Percentiles rank a stretch among this genome's conserved stretches.
These are phyloP conservation scores for Botrytis paeoniae DNA, from an alignment of 2,329 filamentous ascomycete species.

Conservation along the genomic window DNA sequence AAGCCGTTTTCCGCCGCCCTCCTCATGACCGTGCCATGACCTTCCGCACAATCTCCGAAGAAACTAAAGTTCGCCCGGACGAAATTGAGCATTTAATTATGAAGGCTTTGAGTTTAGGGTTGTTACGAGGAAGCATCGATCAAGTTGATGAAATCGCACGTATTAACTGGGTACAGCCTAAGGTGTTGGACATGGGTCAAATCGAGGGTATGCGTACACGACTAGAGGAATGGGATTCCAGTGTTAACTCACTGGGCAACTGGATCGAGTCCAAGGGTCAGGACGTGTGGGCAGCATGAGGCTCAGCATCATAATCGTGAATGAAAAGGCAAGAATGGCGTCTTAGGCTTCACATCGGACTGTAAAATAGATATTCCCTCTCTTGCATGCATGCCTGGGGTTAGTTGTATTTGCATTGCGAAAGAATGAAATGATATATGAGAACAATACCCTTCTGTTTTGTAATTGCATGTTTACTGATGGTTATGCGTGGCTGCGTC, in stretches of 20 bases:
- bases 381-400: constrained; percentile 4
- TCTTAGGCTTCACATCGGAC: constrained; percentile 29
- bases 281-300: constrained; percentile 88
- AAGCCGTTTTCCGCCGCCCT: constrained; percentile 92
- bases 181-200: constrained; percentile 93
- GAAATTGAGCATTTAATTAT: constrained; percentile 98
- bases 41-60: constrained; percentile 80
- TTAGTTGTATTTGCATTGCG: neutral
- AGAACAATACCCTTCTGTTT: constrained; percentile 2
- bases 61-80: constrained; percentile 86
- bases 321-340: constrained; percentile 26
- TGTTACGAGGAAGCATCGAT: constrained; percentile 89
- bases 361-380: constrained; percentile 35
- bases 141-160: constrained; percentile 91
- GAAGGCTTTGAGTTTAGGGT: constrained; percentile 94
- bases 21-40: constrained; percentile 95
- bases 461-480: neutral
- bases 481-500: neutral
- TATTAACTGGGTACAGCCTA: constrained; percentile 98
- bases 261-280: constrained; percentile 94
- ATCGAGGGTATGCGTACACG: constrained; percentile 88
- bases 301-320: constrained; percentile 17
- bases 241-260: constrained; percentile 92
- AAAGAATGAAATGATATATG: constrained; percentile 18
- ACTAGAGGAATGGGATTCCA: constrained; percentile 91